Evolutionary conservation across 164 flowering plant genomes (phyloP).

Genomic region (Nymphaea colorata): DNA sequence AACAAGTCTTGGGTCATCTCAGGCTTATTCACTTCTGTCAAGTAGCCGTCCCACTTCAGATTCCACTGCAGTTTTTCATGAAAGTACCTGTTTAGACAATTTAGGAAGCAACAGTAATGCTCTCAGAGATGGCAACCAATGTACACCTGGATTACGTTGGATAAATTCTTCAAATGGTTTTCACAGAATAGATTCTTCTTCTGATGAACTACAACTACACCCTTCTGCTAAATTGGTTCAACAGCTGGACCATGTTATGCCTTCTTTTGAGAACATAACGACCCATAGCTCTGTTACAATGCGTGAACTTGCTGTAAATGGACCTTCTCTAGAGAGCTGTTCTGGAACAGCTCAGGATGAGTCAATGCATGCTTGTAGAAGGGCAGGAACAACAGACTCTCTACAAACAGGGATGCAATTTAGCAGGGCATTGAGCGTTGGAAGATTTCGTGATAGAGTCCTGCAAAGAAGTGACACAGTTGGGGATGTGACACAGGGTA

Average conservation of each 20-base stretch:
- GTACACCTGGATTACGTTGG: conserved; percentile 14
- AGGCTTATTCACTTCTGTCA: conserved; percentile 40
- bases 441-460: conserved; percentile 91
- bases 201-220: conserved; percentile 10
- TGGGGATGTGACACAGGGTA: no score
- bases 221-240: conserved; percentile 6
- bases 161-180: conserved; percentile 13
- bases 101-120: conserved; percentile 15
- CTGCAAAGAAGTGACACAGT: conserved; percentile 41
- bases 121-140: conserved; percentile 16
- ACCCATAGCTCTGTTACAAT: conserved; percentile 13
- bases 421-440: conserved; percentile 82
- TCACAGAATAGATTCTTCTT: conserved; percentile 13
- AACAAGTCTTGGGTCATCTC: conserved; percentile 55
- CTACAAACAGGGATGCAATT: conserved; percentile 64
- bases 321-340: conserved; percentile 20
- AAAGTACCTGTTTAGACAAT: conserved; percentile 14
- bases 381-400: conserved; percentile 53
- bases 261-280: conserved; percentile 16
- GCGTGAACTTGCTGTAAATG: conserved; percentile 13
- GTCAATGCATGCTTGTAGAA: conserved; percentile 32
- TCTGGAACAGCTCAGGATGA: conserved; percentile 24
- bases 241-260: conserved; percentile 4
- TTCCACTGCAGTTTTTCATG: background rate
- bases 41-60: conserved; percentile 27